phyloP scores from a whole-genome alignment of 805 yeast genomes.

The Teunomyces pallodes region DNA sequence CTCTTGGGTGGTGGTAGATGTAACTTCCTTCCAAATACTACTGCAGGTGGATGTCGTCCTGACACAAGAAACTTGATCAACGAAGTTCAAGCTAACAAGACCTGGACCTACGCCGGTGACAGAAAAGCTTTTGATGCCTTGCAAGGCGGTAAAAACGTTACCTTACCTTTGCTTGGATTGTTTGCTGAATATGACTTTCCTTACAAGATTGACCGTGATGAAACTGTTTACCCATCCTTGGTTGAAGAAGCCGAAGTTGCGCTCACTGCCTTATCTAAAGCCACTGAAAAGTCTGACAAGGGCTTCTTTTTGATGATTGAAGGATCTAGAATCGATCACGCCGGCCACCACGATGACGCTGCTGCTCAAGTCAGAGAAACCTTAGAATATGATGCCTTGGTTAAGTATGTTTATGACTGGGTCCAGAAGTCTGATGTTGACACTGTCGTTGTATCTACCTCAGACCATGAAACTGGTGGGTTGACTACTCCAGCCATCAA shows the following conservation, averaged over 20 bases:
- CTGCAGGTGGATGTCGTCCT: conserved; percentile 54
- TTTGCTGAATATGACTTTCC: conserved; percentile 79
- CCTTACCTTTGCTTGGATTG: conserved; percentile 73
- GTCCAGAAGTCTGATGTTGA: conserved; percentile 68
- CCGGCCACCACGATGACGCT: conserved; percentile 92
- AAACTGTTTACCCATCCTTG: conserved; percentile 64
- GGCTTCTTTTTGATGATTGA: conserved; percentile 88
- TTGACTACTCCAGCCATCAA: conserved; percentile 83
- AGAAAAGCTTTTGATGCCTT: conserved; percentile 56
- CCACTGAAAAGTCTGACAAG: conserved; percentile 67
- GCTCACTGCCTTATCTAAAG: conserved; percentile 60
- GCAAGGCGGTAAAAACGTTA: conserved; percentile 55
- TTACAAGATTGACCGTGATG: conserved; percentile 74
- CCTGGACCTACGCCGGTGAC: conserved; percentile 60
- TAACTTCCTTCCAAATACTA: conserved; percentile 59
- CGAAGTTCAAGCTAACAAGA: conserved; percentile 56
- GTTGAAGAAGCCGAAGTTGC: conserved; percentile 80
- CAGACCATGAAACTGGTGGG: conserved; percentile 97
- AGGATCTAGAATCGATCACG: conserved; percentile 93
- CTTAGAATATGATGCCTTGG: conserved; percentile 81
- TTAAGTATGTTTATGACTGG: conserved; percentile 67
- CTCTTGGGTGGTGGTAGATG: conserved; percentile 92
- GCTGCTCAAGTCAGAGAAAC: conserved; percentile 93
- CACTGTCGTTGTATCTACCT: conserved; percentile 75
- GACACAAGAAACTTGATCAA: conserved; percentile 69